Base-by-base conservation (phyloP, 352 stramenopile genomes). In the Pythium phragmitis region DNA sequence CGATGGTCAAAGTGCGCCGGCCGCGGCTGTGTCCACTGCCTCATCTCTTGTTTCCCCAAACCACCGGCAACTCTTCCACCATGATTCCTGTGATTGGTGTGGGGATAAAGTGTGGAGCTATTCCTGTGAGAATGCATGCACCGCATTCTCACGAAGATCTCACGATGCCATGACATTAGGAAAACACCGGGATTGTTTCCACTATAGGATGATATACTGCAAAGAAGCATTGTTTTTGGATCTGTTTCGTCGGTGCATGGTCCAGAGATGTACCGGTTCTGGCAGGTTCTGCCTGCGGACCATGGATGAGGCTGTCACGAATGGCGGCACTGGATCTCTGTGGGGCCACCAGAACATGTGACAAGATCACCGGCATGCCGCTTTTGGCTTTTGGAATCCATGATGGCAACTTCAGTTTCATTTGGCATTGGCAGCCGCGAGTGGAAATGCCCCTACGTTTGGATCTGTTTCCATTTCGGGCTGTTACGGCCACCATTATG, bases 31-130 rank as follows among this genome's bases (percentile, higher is more conserved):
- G 50, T 41, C 11, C 48, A 14, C 52, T 41, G 34, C 21, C 41
- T 53, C 45, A 51, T 51, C 46, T 57, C 57, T 51, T 37, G n/a
- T 26, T 46, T 46, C 28, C 49, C 60, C 39, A 12, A 55, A 49
- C 60, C 42, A 30, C 39, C 16, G 28, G 19, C 36, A 43, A 36
- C 19, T 21, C 23, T 16, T 23, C 23, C 12, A 34, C 7, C 42
- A 23, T 12, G 42, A 11, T 19, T 11, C 42, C 7, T 8, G 16
- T 48, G 42, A 48, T n/a, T 48, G 42, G 42, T 48, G 42, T n/a
- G 42, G 42, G 9, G 9, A 26, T 17, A 4, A 48, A 30, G 26
- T 19, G 16, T n/a, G 42, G 42, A 42, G 37, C 37, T 42, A 42
- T 19, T 19, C 49, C 49, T 56, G 13, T 28, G 33, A 13, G 13